A percentile compares a stretch with the other conserved stretches of the same genome.
These are phyloP conservation scores for Euphorbia peplus DNA, from an alignment of 345 rosid species.

Conservation along the genomic window DNA sequence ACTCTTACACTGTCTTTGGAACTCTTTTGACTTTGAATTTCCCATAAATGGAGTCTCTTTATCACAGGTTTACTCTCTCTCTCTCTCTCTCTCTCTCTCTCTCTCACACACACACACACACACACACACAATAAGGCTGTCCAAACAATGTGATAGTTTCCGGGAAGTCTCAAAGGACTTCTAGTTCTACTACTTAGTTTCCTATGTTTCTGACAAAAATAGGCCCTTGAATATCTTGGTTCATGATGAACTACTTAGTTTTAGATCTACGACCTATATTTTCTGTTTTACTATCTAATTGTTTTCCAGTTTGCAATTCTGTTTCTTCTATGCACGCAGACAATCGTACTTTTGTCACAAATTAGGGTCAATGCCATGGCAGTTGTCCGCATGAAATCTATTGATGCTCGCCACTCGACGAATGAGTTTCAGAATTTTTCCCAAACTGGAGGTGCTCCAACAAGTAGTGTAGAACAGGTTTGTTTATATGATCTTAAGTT, in stretches of 20 bases:
- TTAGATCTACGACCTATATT: neutral
- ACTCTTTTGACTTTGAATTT: constrained; percentile 43
- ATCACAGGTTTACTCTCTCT: constrained; percentile 48
- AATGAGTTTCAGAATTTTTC: constrained; percentile 35
- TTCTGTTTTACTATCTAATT: neutral
- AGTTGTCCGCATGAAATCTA: constrained; percentile 61
- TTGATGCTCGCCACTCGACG: constrained; percentile 28
- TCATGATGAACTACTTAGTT: neutral
- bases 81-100: constrained; percentile 13
- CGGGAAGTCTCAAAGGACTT: neutral
- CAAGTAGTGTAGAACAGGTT: constrained; percentile 75
- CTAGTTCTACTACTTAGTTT: neutral
- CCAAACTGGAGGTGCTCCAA: constrained; percentile 32
- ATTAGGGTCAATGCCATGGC: constrained; percentile 81
- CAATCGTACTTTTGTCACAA: constrained; percentile 62
- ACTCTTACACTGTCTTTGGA: constrained; percentile 57
- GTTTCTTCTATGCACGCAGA: constrained; percentile 41
- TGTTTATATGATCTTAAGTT: constrained; percentile 6
- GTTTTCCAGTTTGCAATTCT: neutral
- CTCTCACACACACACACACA: too few relatives aligned
- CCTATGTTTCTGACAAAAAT: neutral
- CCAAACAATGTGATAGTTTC: neutral
- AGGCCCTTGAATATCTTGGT: neutral
- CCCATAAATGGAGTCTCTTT: constrained; percentile 50
- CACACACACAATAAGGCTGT: neutral